Evolutionary conservation across 2,329 filamentous ascomycete species (phyloP).

Genomic region (Phaeophleospora eucalypticola): DNA sequence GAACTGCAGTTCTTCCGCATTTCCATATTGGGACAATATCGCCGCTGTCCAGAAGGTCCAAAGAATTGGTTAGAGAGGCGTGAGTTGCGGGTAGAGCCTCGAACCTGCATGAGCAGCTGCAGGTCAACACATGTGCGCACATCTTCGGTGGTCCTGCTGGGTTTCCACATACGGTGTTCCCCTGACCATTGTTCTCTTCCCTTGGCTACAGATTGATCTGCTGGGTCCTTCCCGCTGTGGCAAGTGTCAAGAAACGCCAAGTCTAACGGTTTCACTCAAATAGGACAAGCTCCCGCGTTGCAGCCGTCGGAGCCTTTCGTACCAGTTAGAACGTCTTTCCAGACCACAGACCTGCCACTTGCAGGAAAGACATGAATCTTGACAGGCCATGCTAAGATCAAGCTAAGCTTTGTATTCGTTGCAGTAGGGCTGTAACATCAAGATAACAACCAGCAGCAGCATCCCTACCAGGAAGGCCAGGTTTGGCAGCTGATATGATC

Average conservation of each 20-base stretch:
- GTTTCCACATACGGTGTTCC: too few relatives aligned
- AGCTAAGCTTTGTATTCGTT: neutral
- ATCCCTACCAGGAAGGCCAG: too few relatives aligned
- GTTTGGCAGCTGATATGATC: too few relatives aligned
- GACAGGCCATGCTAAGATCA: neutral
- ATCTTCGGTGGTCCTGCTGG: conserved; percentile 1
- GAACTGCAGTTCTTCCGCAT: neutral
- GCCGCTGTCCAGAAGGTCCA: neutral
- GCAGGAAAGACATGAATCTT: neutral
- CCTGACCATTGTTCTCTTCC: too few relatives aligned
- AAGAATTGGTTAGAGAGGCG: conserved; percentile 1
- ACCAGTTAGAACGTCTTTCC: neutral
- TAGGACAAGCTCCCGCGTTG: neutral
- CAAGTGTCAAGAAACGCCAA: too few relatives aligned
- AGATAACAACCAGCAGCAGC: too few relatives aligned
- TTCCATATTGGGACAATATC: neutral
- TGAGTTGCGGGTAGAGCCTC: neutral
- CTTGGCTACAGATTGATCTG: too few relatives aligned
- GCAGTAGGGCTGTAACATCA: conserved; percentile 3
- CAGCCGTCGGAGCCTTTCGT: neutral
- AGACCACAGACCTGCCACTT: neutral
- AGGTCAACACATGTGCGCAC: neutral
- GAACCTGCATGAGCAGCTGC: neutral
- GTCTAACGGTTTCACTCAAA: too few relatives aligned
- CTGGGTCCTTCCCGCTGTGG: too few relatives aligned